Conservation (phyloP, 805 yeast species). For the Starmerella vaccinii region DNA sequence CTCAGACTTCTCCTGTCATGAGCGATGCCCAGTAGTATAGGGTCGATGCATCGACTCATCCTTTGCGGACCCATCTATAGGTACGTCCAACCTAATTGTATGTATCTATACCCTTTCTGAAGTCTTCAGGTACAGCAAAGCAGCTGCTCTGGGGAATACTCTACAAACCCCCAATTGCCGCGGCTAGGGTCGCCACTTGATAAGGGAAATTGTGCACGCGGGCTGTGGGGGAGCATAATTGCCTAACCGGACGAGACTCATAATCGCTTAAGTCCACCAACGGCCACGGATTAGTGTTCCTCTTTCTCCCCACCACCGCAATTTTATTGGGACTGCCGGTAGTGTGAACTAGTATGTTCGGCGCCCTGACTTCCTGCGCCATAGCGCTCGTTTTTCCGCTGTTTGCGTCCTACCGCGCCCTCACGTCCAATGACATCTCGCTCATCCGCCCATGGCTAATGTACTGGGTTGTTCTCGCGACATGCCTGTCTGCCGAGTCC, state of each 20-base stretch:
- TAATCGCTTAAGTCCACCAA: background rate
- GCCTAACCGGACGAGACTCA: background rate
- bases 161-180: background rate
- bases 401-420: slow-evolving; percentile 50
- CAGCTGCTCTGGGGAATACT: too few species aligned
- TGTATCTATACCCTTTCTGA: too few species aligned
- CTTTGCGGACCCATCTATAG: too few species aligned
- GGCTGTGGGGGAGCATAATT: slow-evolving; percentile 29
- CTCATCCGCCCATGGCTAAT: slow-evolving; percentile 40
- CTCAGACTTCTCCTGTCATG: too few species aligned
- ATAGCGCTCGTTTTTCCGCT: slow-evolving; percentile 43
- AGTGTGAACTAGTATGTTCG: slow-evolving; percentile 15
- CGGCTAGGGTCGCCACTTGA: slow-evolving; percentile 8
- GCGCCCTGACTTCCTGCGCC: slow-evolving; percentile 14
- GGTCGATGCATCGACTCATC: too few species aligned
- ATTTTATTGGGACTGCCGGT: background rate
- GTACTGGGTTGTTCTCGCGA: slow-evolving; percentile 59
- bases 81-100: too few species aligned
- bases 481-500: slow-evolving; percentile 35
- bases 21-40: too few species aligned
- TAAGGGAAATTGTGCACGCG: slow-evolving; percentile 14
- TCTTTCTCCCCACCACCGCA: background rate
- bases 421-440: slow-evolving; percentile 35
- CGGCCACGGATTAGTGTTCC: background rate
- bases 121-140: too few species aligned